Percentiles rank a stretch among this genome's conserved stretches.
Conservation (phyloP, 1,139 yeast species). For the Kodamaea arcana region DNA sequence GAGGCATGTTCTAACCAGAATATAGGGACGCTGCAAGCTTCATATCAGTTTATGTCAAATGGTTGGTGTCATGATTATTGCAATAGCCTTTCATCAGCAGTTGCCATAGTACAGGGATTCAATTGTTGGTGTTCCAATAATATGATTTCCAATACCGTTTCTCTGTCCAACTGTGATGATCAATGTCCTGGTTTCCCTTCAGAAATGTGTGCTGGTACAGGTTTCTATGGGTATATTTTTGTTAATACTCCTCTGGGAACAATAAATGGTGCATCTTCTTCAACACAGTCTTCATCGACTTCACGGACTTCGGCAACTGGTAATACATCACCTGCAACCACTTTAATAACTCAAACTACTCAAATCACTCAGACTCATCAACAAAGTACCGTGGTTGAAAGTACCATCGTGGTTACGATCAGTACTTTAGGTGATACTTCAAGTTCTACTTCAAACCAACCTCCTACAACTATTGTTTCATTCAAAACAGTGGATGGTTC, state of each 20-base stretch:
- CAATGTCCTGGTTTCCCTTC: conserved; percentile 49
- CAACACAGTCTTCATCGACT: conserved; percentile 6
- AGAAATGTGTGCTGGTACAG: conserved; percentile 32
- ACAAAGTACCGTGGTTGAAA: conserved; percentile 5
- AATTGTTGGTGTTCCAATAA: conserved; percentile 61
- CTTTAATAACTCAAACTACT: conserved; percentile 2
- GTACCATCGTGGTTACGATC: conserved; percentile 4
- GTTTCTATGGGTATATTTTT: conserved; percentile 33
- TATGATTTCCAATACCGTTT: conserved; percentile 40
- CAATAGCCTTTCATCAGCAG: conserved; percentile 39
- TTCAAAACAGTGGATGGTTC: conserved; percentile 25
- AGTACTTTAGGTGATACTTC: conserved; percentile 4
- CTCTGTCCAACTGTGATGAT: conserved; percentile 35
- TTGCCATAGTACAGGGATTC: conserved; percentile 49
- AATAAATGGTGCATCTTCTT: conserved; percentile 8
- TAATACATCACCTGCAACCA: conserved; percentile 1
- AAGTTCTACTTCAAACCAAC: conserved; percentile 14
- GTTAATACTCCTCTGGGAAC: conserved; percentile 17
- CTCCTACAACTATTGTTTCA: conserved; percentile 19
- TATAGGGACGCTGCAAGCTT: conserved; percentile 24
- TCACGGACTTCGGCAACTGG: conserved; percentile 10
- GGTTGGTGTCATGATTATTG: conserved; percentile 55
- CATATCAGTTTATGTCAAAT: conserved; percentile 40
- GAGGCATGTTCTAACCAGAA: conserved; percentile 47
- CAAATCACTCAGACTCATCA: conserved; percentile 7